These are phyloP conservation scores for Elsinoe arachidis DNA, from an alignment of 2,329 filamentous ascomycete species.

Conservation along the genomic window DNA sequence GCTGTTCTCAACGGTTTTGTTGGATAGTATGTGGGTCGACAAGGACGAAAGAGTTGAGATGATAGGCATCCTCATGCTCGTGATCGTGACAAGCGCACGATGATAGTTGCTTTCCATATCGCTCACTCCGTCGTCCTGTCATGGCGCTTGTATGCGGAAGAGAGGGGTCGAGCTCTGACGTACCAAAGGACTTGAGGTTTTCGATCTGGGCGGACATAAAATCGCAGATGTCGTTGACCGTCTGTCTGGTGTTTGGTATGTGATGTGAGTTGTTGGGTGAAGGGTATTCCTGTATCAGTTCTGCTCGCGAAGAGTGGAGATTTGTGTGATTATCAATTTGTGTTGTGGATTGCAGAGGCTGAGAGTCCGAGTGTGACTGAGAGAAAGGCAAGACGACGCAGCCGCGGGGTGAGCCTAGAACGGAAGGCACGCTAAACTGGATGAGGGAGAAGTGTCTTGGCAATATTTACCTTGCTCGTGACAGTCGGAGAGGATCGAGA, in stretches of 20 bases:
- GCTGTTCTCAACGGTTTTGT: slow-evolving; percentile 13
- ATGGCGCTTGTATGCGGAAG: not conserved
- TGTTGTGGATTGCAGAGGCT: slow-evolving; percentile 10
- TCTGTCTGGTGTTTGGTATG: slow-evolving; percentile 13
- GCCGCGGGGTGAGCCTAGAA: slow-evolving; percentile 2
- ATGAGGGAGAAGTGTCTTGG: not conserved
- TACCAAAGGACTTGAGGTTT: slow-evolving; percentile 96
- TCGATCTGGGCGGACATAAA: slow-evolving; percentile 80
- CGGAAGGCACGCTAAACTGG: not conserved
- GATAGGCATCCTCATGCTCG: not conserved
- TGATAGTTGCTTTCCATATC: not conserved
- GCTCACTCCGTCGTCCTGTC: not conserved
- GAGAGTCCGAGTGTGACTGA: slow-evolving; percentile 7
- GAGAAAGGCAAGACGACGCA: not conserved
- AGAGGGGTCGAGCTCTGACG: slow-evolving; percentile 32
- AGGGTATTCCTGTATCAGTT: slow-evolving; percentile 1
- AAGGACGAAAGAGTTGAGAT: not conserved
- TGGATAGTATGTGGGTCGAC: not conserved
- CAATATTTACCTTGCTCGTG: not conserved
- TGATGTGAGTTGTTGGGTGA: not conserved
- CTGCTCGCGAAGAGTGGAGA: slow-evolving; percentile 14
- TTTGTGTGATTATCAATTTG: slow-evolving; percentile 11
- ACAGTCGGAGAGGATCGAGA: not conserved
- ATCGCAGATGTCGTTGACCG: slow-evolving; percentile 29
- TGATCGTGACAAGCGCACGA: not conserved